A percentile compares a stretch with the other conserved stretches of the same genome.
Conservation (phyloP, 306 rosid genomes). For the Senna siamea region DNA sequence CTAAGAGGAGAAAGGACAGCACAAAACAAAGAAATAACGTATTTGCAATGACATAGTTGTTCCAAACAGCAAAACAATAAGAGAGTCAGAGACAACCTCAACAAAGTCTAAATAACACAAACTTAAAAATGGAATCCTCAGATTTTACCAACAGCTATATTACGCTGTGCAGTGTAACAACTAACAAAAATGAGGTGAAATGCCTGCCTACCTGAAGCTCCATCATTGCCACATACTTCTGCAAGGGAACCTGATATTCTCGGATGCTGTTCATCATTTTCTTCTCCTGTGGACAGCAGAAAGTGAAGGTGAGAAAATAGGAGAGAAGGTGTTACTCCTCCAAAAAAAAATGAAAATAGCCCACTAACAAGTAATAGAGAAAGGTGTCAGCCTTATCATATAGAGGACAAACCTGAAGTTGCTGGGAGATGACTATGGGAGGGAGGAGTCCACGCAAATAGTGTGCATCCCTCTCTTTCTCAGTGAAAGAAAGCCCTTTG, state of each 20-base stretch:
- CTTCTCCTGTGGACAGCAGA: constrained; percentile 62
- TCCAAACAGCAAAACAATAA: background rate
- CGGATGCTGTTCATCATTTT: constrained; percentile 69
- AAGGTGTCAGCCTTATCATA: background rate
- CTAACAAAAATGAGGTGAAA: constrained; percentile 25
- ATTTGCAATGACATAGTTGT: constrained; percentile 4
- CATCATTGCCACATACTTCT: constrained; percentile 80
- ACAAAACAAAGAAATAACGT: background rate
- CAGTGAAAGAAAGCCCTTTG: constrained; percentile 91
- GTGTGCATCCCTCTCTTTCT: constrained; percentile 92
- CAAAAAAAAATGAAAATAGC: no score
- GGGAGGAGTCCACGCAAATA: constrained; percentile 96
- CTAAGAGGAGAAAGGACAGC: background rate
- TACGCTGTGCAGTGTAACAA: no score
- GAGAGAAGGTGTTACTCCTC: no score
- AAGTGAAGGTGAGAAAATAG: constrained; percentile 22
- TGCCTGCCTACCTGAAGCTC: constrained; percentile 76
- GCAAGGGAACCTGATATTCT: constrained; percentile 83
- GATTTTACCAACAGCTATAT: constrained; percentile 2
- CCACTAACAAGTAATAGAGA: background rate
- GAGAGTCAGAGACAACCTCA: background rate
- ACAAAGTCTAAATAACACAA: background rate
- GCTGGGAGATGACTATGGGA: constrained; percentile 65
- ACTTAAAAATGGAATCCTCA: background rate
- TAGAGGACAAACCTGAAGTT: constrained; percentile 73